Percentiles rank a stretch among this genome's conserved stretches.
phyloP scores from a whole-genome alignment of 2,329 filamentous ascomycete species.

The Penicillium sp. region DNA sequence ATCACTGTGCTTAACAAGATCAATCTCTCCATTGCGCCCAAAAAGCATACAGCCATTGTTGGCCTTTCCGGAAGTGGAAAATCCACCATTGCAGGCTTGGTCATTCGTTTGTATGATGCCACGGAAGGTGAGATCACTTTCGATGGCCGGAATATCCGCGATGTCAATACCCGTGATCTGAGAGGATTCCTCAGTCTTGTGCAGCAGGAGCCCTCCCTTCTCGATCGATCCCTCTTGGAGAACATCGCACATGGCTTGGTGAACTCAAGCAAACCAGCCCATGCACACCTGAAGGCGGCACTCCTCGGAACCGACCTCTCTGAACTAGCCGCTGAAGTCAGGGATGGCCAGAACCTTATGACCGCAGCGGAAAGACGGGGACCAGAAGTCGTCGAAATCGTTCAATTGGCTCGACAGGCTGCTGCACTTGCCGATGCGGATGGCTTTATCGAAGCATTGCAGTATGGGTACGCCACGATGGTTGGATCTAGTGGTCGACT shows the following conservation, averaged over 20 bases:
- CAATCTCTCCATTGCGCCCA: constrained; percentile 33
- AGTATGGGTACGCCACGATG: constrained; percentile 62
- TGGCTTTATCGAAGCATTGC: constrained; percentile 21
- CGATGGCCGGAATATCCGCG: constrained; percentile 59
- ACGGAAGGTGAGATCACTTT: constrained; percentile 61
- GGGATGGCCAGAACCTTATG: constrained; percentile 51
- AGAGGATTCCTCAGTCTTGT: constrained; percentile 24
- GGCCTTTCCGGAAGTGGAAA: constrained; percentile 57
- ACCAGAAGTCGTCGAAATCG: constrained; percentile 50
- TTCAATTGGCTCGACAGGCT: constrained; percentile 40
- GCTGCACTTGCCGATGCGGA: constrained; percentile 59
- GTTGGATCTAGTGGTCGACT: constrained; percentile 72
- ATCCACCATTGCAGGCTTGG: constrained; percentile 62
- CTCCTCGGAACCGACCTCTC: constrained; percentile 52
- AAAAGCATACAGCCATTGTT: constrained; percentile 54
- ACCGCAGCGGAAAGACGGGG: constrained; percentile 46
- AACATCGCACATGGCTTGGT: constrained; percentile 46
- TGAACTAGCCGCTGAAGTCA: constrained; percentile 42
- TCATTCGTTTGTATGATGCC: constrained; percentile 65
- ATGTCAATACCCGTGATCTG: constrained; percentile 50
- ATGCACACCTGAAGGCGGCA: constrained; percentile 20
- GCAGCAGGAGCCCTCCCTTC: constrained; percentile 23
- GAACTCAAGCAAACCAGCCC: constrained; percentile 27
- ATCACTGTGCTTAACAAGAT: constrained; percentile 28
- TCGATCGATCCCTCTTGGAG: constrained; percentile 22